These are phyloP conservation scores for Eragrostis tef DNA, from an alignment of 202 grass and related monocot species.

Conservation along the genomic window DNA sequence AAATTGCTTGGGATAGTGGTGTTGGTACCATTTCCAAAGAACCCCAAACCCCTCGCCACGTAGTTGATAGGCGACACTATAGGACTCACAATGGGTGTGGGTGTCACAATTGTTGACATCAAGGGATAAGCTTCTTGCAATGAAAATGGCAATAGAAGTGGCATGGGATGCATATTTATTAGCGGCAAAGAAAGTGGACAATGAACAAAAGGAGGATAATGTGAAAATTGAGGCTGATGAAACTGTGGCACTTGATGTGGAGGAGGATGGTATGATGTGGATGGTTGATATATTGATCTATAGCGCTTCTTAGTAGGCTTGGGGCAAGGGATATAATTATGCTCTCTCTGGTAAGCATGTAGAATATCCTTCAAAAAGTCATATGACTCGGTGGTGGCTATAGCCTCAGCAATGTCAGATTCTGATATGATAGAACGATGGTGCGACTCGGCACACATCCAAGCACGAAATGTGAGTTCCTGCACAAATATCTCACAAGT, in stretches of 20 bases:
- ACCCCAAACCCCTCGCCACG: not conserved
- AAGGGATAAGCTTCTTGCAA: not conserved
- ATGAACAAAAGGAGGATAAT: not conserved
- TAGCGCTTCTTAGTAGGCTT: not conserved
- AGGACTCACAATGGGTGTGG: not conserved
- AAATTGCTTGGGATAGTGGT: not conserved
- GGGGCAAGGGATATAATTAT: not conserved
- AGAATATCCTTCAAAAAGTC: not conserved
- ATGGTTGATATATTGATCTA: not conserved
- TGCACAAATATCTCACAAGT: constrained; percentile 36
- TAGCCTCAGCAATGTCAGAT: not conserved
- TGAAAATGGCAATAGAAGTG: not conserved
- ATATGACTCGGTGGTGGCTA: not conserved
- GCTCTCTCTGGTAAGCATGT: not conserved
- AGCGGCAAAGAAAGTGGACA: not conserved
- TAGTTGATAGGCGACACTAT: not conserved
- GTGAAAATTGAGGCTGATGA: not conserved
- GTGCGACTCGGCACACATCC: not conserved
- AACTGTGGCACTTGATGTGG: not conserved
- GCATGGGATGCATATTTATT: not conserved
- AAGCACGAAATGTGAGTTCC: not conserved
- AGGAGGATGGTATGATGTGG: not conserved
- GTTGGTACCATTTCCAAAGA: not conserved
- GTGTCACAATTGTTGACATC: not conserved
- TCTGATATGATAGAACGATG: constrained; percentile 2